Percentiles rank a stretch among this genome's conserved stretches.
These are phyloP conservation scores for Diaporthe ampelina DNA, from an alignment of 2,329 filamentous ascomycete genomes.

Conservation along the genomic window DNA sequence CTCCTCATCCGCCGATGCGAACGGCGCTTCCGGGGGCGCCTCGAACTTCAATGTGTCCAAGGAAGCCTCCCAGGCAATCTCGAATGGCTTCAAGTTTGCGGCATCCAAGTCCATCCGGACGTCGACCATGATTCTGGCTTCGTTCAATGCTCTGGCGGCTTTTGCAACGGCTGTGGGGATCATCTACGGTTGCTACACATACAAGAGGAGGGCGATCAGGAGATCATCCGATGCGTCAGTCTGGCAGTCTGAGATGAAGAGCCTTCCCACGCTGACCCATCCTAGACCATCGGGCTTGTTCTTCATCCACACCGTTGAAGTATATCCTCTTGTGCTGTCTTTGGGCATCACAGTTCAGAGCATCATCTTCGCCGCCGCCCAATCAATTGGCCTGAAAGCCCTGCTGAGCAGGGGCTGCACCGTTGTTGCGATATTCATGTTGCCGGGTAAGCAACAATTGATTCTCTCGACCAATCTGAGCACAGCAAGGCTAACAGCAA, in stretches of 20 bases:
- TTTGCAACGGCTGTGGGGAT: conserved; percentile 70
- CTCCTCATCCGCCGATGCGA: conserved; percentile 29
- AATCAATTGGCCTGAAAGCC: conserved; percentile 67
- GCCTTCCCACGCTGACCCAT: conserved; percentile 18
- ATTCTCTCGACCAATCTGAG: neutral
- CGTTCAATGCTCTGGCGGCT: conserved; percentile 72
- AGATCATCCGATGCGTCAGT: conserved; percentile 48
- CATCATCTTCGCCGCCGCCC: conserved; percentile 68
- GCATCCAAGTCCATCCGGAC: conserved; percentile 71
- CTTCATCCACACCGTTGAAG: conserved; percentile 62
- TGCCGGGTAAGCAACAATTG: conserved; percentile 64
- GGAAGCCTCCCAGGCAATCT: conserved; percentile 52
- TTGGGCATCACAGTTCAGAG: conserved; percentile 71
- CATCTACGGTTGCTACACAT: conserved; percentile 67
- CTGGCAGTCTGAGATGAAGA: conserved; percentile 1
- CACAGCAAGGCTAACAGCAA: conserved; percentile 45
- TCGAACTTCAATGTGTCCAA: conserved; percentile 56
- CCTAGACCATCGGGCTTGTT: conserved; percentile 55
- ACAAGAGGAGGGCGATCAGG: conserved; percentile 57
- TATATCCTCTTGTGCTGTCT: conserved; percentile 70
- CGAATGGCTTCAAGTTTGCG: conserved; percentile 66
- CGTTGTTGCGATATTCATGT: conserved; percentile 68
- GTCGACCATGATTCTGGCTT: conserved; percentile 72
- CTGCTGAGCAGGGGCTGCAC: conserved; percentile 67
- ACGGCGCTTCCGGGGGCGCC: conserved; percentile 38